Evolutionary conservation across 805 yeast genomes (phyloP), one percentile per base, ranked within the genome.

Genomic region (Candida sanyiensis): DNA sequence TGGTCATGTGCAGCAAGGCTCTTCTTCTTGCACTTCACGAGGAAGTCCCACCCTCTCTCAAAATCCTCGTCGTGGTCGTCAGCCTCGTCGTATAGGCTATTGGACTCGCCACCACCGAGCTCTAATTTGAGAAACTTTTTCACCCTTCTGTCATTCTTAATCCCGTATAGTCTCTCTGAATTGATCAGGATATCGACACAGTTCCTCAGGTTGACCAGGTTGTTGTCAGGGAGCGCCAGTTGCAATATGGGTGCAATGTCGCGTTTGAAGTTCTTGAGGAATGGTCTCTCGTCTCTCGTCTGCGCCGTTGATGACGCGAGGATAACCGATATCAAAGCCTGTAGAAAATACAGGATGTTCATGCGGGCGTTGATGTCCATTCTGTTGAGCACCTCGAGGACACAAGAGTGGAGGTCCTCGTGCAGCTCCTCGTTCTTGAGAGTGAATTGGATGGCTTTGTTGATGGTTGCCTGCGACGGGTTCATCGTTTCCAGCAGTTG

Each of bases 261-360:
- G 5, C 49, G 48, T 12, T 57, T 35, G 3, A 69, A 45, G 7
- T 52, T 52, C 8, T 32, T 35, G 7, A 56, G 23, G 38, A 55
- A 59, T 3, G 63, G 61, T 9, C 21, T 28, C 7, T 19, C 15
- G 9, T 37, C 33, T n/a, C n/a, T n/a, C n/a, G n/a, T n/a, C n/a
- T n/a, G n/a, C n/a, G n/a, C n/a, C n/a, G n/a, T n/a, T n/a, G n/a
- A n/a, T n/a, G n/a, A n/a, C n/a, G n/a, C 29, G 5, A 47, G 37
- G 17, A 72, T 59, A 18, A 66, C 66, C 16, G 59, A 48, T 2
- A 76, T 63, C 26, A 84, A 57, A n/a, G 76, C 71, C 44, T 84
- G 90, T 4, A 86, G 55, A 49, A 84, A 79, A 53, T 77, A 84
- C 42, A 85, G 69, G 7, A 84, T 69, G 45, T 80, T 83, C 30